Evolutionary conservation across 2,329 filamentous ascomycete genomes (phyloP).

Genomic region (Sclerotinia spermophila): DNA sequence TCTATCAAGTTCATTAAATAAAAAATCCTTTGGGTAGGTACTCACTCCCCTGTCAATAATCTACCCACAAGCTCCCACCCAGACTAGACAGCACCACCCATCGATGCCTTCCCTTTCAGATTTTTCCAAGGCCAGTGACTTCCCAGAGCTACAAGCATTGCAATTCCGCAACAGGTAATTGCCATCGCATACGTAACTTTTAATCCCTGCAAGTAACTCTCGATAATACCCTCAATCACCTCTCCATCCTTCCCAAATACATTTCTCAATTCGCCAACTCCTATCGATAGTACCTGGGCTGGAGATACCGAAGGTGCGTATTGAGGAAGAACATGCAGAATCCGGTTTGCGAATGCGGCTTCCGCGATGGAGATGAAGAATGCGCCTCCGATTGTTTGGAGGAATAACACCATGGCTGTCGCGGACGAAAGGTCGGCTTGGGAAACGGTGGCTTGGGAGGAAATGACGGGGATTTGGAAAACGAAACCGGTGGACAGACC

Average conservation of each 20-base stretch:
- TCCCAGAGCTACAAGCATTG: constrained; percentile 38
- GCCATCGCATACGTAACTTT: constrained; percentile 60
- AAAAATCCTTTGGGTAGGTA: neutral
- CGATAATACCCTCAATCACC: constrained; percentile 52
- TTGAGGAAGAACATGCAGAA: constrained; percentile 39
- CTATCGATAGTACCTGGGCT: constrained; percentile 41
- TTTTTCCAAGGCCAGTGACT: constrained; percentile 39
- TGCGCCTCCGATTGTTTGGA: constrained; percentile 50
- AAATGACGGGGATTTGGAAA: constrained; percentile 45
- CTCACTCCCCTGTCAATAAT: too few relatives aligned
- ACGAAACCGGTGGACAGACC: constrained; percentile 55
- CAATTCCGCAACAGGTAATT: constrained; percentile 46
- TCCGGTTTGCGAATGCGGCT: constrained; percentile 46
- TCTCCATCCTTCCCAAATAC: constrained; percentile 43
- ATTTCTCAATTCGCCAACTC: constrained; percentile 54
- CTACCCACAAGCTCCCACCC: neutral
- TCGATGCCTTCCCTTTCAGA: constrained; percentile 31
- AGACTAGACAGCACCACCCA: constrained; percentile 24
- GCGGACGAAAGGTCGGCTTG: constrained; percentile 45
- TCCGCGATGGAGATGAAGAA: constrained; percentile 49
- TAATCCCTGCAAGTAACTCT: constrained; percentile 60
- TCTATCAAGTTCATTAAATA: neutral
- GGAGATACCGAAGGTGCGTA: constrained; percentile 41
- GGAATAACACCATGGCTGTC: constrained; percentile 46
- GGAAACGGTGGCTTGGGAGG: constrained; percentile 39